Base-by-base conservation (phyloP, 2,329 filamentous ascomycete genomes). In the Cladosporium cucumerinum region DNA sequence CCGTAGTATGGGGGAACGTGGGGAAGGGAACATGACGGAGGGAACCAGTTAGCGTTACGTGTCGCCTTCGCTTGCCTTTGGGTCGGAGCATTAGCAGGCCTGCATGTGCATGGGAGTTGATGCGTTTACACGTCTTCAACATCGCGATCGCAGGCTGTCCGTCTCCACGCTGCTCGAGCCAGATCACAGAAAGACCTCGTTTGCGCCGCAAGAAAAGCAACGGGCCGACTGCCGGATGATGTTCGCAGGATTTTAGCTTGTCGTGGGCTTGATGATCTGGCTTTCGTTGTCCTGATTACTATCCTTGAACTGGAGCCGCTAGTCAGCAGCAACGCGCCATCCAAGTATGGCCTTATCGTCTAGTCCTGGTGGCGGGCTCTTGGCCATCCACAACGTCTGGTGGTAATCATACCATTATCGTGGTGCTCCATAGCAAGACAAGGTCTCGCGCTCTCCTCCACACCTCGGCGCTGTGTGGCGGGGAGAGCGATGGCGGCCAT, bases 401-500 rank as follows among this genome's bases (percentile, higher is more conserved):
- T 57, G 54, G 54, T 16, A 23, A 57, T 57, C 54, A 32, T 57
- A 16, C 30, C 54, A 39, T 32, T 57, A 39, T 39, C 55, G 39
- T n/a, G 23, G 25, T 46, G 30, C 55, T 28, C 36, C 21, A 16
- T 23, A 43, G 18, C 55, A 46, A 36, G 25, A 58, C 23, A 43
- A 36, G 54, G 28, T 14, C 51, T 54, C n/a, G 28, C 51, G 7
- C 21, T 25, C 58, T 30, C 60, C 60, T 62, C 60, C 60, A 62
- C 60, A 62, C 60, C 49, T 62, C 60, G 60, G 60, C 60, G 26
- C 26, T 14, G 5, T 21, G 49, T 49, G 48, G 59, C 32, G 51
- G 59, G 32, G 57, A 25, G 1, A 51, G 11, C 16, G 57, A 34
- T 14, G 43, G 30, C 12, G 34, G 23, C 46, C 32, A 18, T 61